These are phyloP conservation scores for Hymenoscyphus occultus DNA, from an alignment of 2,329 filamentous ascomycete genomes.

Conservation along the genomic window DNA sequence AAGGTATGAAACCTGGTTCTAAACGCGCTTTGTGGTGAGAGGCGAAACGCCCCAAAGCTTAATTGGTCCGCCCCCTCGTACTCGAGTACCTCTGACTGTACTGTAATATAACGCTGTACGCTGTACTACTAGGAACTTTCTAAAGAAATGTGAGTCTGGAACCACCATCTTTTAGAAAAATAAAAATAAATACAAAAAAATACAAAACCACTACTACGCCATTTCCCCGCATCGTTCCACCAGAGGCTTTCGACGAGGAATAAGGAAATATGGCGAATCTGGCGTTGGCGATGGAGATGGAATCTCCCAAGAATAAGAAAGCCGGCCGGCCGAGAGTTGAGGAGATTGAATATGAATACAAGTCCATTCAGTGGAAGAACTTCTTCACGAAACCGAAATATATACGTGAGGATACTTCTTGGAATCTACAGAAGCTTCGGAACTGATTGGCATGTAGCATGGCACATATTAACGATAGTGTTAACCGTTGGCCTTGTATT, in stretches of 20 bases:
- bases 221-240: not conserved
- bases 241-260: not conserved
- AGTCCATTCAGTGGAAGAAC: constrained; percentile 38
- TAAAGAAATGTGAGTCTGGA: not conserved
- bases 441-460: constrained; percentile 22
- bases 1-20: not conserved
- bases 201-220: not conserved
- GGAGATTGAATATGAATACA: constrained; percentile 37
- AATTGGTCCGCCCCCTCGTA: not conserved
- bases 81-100: not conserved
- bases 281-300: constrained; percentile 5
- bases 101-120: not conserved
- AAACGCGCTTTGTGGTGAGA: constrained; percentile 5
- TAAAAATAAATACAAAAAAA: not conserved
- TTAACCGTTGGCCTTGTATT: constrained; percentile 35
- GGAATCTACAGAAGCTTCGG: not conserved
- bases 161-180: not conserved
- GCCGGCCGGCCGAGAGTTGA: constrained; percentile 10
- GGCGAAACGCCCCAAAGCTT: constrained; percentile 1
- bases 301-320: not conserved
- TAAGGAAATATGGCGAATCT: not conserved
- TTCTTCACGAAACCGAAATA: constrained; percentile 39
- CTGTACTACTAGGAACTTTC: not conserved
- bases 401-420: constrained; percentile 28
- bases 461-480: constrained; percentile 34